A percentile compares a stretch with the other conserved stretches of the same genome.
Evolutionary conservation across 2,329 filamentous ascomycete genomes (phyloP).

Genomic region (Exophiala calicioides): DNA sequence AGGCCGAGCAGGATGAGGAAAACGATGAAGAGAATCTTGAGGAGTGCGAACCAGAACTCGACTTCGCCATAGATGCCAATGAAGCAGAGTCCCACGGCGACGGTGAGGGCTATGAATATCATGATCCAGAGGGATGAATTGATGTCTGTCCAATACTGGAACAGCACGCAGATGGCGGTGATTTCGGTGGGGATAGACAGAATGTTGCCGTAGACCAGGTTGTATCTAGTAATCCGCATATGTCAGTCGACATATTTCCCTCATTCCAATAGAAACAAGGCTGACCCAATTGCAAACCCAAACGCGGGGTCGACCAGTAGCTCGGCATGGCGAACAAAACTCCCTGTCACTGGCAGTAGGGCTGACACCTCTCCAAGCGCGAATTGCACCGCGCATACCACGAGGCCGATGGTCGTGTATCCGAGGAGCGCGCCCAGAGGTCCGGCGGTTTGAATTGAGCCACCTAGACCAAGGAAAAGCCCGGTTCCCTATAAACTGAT

Average conservation of each 20-base stretch:
- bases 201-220: conserved; percentile 53
- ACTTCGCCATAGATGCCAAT: conserved; percentile 53
- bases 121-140: conserved; percentile 48
- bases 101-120: conserved; percentile 40
- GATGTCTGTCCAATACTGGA: conserved; percentile 63
- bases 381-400: conserved; percentile 54
- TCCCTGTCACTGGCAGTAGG: conserved; percentile 54
- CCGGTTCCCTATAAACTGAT: conserved; percentile 42
- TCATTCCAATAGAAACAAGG: too few species aligned
- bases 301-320: conserved; percentile 55
- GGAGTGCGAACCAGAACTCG: conserved; percentile 54
- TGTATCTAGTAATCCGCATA: conserved; percentile 18
- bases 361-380: conserved; percentile 55
- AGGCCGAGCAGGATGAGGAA: conserved; percentile 57
- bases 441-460: conserved; percentile 52
- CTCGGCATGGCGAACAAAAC: conserved; percentile 53
- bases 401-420: conserved; percentile 51
- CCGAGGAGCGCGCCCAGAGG: conserved; percentile 55
- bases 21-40: conserved; percentile 63
- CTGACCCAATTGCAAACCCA: conserved; percentile 51
- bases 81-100: conserved; percentile 39
- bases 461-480: conserved; percentile 55
- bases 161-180: conserved; percentile 62
- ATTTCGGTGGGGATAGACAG: conserved; percentile 62
- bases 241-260: too few species aligned